Evolutionary conservation across 371 early-diverging fungal genomes (phyloP), one percentile per base, ranked within the genome.

Genomic region (Phascolomyces articulosus): DNA sequence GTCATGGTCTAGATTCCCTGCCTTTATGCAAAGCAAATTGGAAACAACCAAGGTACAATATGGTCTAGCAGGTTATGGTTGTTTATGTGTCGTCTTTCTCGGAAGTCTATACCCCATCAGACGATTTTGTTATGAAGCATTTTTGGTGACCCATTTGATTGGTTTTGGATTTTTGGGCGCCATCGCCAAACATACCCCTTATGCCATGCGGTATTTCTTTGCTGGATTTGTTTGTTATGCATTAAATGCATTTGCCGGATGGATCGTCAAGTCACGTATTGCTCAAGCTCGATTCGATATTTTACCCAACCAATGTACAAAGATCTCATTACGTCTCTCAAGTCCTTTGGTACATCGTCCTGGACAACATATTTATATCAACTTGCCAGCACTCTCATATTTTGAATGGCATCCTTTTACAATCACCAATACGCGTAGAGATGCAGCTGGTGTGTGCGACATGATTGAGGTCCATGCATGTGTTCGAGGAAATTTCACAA

Each of bases 391-490:
- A 24, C 70, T 87, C 7, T 87, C 87, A 0, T 49, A 70, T 16
- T 79, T 85, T 48, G 75, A 87, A 60, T 87, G 87, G 87, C 87
- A 87, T 56, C 87, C 87, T 0, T 87, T 87, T 44, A 87, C 87
- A 9, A 84, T 87, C 40, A 82, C 86, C 9, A 82, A 72, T 34
- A 58, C 63, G 0, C 61, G 44, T 11, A 21, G 10, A 0, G 58
- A 62, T 16, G 60, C 68, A 15, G 67, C 65, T n/a, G 62, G 60
- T 8, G 21, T 59, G 10, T 53, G 70, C 41, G 75, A 77, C 40
- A 55, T 60, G 40, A 58, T 82, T 1, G 82, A 83, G 7, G 66
- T 85, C 4, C 77, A 83, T 62, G 83, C 80, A 4, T 64, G 72
- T 20, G 77, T 78, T 11, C 79, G 85, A 15, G 87, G 87, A 26